Base-by-base conservation (phyloP, 148 eudicot genomes). In the Rhododendron henanense region DNA sequence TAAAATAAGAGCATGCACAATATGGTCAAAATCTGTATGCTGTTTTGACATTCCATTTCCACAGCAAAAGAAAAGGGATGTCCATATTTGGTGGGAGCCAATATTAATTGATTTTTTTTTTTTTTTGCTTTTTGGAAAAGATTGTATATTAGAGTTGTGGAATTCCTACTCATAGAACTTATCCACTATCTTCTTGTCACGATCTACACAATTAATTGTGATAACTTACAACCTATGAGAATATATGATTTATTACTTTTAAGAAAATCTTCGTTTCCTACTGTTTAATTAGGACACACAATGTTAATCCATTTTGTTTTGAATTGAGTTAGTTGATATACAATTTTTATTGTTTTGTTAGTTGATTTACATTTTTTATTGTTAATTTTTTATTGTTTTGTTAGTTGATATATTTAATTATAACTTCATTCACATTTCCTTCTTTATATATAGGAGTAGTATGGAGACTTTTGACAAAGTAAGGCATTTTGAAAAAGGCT, bases 161-260 rank as follows among this genome's bases (percentile, higher is more conserved):
- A 83, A 83, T 47, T 28, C 85, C 79, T 83, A 71, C 79, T 83
- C 85, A 83, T 37, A 28, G 6, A 4, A 44, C 77, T 65, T 67
- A 83, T 83, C 85, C 77, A 44, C 25, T 83, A 6, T 1, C 35
- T 81, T 44, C 55, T 23, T 13, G 37, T 31, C 51, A 21, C 35
- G 57, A 83, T 13, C 77, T 53, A 14, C 57, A 6, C 39, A 65
- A n/a, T 63, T 65, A 65, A 2, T 63, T 65, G 31, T 6, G 4
- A 19, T 61, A 81, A 18, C 44, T 33, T 33, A 16, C 1, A 35
- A 33, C 18, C 1, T 74, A 13, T 44, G 0, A 3, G 19, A 15
- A 8, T 23, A 4, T 5, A 41, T 41, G 18, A 71, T n/a, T 25
- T 71, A 4, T 33, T 31, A 8, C 16, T 69, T 23, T 23, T 9